Evolutionary conservation across 192 early-diverging fungal species (phyloP), one percentile per base, ranked within the genome.

Genomic region (Coemansia sp.): DNA sequence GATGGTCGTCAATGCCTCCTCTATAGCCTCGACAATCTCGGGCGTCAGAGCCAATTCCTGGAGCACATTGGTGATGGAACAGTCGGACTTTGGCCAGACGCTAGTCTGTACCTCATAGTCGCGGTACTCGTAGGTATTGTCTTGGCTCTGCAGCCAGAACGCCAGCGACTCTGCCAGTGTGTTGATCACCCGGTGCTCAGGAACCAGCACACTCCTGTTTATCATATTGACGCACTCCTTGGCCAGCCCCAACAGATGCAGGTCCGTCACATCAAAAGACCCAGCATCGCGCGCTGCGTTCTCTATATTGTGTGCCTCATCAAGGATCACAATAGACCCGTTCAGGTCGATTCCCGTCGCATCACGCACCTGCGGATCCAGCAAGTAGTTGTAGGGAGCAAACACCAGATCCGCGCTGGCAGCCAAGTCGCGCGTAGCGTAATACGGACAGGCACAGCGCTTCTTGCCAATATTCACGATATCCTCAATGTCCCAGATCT

Each of bases 241-340:
- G 2, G 47, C 29, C 14, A 80, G 20, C 2, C 40, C 13, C 1
- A 39, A 32, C 7, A 80, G 44, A 22, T 76, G 73, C 1, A 37
- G 20, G 33, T 76, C 67, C 10, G 58, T 70, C 4, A 81, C 48
- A 42, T 78, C 75, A 25, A 59, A 45, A 0, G 81, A 81, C 6
- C 64, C 70, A 36, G 81, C 63, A 0, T 70, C 62, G 13, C 82
- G 68, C 7, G 77, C 64, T 1, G 68, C 65, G 36, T 79, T 75
- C 40, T 84, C 82, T n/a, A 82, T 75, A 40, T 82, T 84, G 50
- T 82, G 80, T 0, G 78, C 78, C 54, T 85, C 82, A 42, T 85
- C 83, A 7, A 85, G 35, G 11, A 85, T 82, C 12, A 85, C 60
- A 12, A 85, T 44, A 14, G 40, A 64, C 32, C 53, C 50, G 3